Percentiles rank a stretch among this genome's conserved stretches.
Conservation (phyloP, 441 rosid genomes). For the Capsella rubella region DNA sequence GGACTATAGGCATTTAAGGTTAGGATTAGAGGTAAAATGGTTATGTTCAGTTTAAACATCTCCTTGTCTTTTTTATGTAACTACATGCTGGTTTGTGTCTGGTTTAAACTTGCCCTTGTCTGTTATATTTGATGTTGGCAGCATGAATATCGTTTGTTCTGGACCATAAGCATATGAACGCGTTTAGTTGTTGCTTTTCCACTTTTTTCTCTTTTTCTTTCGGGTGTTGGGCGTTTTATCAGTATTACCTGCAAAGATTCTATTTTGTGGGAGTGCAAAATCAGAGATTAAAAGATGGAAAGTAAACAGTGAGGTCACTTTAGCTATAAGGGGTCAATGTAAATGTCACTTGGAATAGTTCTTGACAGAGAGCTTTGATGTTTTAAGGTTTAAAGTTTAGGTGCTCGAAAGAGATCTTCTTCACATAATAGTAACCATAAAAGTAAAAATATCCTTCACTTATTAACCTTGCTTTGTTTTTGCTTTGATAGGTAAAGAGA, state of each 20-base stretch:
- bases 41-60: conserved; percentile 6
- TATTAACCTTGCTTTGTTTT: conserved; percentile 34
- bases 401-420: conserved; percentile 31
- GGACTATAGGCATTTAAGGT: conserved; percentile 30
- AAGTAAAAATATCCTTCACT: not conserved
- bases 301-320: conserved; percentile 23
- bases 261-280: conserved; percentile 32
- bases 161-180: conserved; percentile 33
- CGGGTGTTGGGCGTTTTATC: conserved; percentile 17
- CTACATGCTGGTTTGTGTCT: conserved; percentile 27
- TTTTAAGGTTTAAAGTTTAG: conserved; percentile 41
- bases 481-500: conserved; percentile 26
- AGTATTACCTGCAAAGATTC: conserved; percentile 18
- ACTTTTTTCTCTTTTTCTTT: conserved; percentile 22
- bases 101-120: conserved; percentile 22
- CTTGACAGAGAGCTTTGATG: conserved; percentile 36
- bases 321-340: conserved; percentile 36
- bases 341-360: conserved; percentile 35
- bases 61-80: not conserved
- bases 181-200: conserved; percentile 22
- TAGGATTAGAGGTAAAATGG: conserved; percentile 17
- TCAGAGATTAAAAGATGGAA: conserved; percentile 29
- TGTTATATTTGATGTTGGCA: conserved; percentile 26
- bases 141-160: conserved; percentile 26
- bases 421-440: conserved; percentile 14